Conservation (phyloP, 2,329 filamentous ascomycete species). For the Biscogniauxia marginata region DNA sequence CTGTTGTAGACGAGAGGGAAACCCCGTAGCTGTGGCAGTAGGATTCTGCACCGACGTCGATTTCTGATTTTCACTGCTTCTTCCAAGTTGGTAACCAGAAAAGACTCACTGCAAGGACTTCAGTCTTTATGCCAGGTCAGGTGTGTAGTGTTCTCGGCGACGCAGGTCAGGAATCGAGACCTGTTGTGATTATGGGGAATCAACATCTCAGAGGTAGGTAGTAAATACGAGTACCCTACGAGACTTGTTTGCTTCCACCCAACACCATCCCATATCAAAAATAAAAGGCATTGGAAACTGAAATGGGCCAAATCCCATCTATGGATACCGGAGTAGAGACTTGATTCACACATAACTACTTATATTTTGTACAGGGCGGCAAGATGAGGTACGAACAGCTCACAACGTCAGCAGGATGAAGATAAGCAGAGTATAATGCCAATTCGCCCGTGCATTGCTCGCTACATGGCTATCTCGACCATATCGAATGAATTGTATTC, state of each 20-base stretch:
- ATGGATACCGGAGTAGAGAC: not conserved
- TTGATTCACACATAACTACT: not conserved
- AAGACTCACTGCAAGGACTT: not conserved
- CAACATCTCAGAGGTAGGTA: too few species aligned
- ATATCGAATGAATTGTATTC: not conserved
- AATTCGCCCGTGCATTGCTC: not conserved
- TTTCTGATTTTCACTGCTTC: not conserved
- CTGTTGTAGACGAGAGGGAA: not conserved
- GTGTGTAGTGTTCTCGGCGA: too few species aligned
- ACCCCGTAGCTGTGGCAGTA: not conserved
- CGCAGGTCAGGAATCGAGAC: too few species aligned
- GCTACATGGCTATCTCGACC: too few species aligned
- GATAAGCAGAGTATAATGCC: too few species aligned
- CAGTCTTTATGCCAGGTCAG: not conserved
- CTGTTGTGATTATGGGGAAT: too few species aligned
- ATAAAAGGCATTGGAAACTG: not conserved
- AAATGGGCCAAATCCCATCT: not conserved
- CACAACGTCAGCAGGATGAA: too few species aligned
- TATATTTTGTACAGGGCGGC: too few species aligned
- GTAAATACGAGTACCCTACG: not conserved
- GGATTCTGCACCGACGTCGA: not conserved
- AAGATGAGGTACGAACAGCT: not conserved
- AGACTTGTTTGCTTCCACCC: too few species aligned
- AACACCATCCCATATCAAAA: too few species aligned
- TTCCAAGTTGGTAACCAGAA: not conserved